Base-by-base conservation (phyloP, 441 rosid species). In the Corymbia citriodora region DNA sequence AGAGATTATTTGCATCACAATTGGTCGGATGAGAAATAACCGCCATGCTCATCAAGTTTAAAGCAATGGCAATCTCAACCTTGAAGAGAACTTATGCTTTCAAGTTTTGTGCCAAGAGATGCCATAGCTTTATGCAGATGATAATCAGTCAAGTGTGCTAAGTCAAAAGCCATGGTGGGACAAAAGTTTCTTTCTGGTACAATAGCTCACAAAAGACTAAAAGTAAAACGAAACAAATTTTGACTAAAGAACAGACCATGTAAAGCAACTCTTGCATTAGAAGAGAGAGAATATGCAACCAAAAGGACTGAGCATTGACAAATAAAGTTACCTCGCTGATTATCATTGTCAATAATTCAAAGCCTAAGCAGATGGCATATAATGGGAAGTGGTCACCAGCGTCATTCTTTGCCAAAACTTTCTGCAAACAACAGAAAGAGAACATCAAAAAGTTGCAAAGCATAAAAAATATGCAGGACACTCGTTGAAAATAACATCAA, bases 311-410 rank as follows among this genome's bases (percentile, higher is more conserved):
- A 23, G 63, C 63, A 57, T 5, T 57, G 63, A 23, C 29, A 23
- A 27, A 23, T 13, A 2, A 9, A 81, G 53, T 54, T 89, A 98
- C 99, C 97, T 96, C 90, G 63, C 97, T 97, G 88, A 97, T 92
- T 89, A 95, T 95, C 98, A 96, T 98, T 85, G 99, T 92, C 90
- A 98, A 74, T 87, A 98, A 95, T 94, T 98, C 98, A 91, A 97
- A 96, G 68, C 99, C 99, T 88, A 98, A 93, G 93, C 99, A 98
- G 89, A 94, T 94, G 88, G 99, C 98, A 88, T 95, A 96, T 31
- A 97, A 89, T 2, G 99, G 99, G 92, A 98, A 98, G 90, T 97
- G 95, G 65, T 94, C 94, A 89, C 99, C 99, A 14, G 91, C 96
- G 90, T 97, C 98, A 92, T 98, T 98, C 95, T 93, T 97, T 85